Percentiles rank a stretch among this genome's conserved stretches.
phyloP scores from a whole-genome alignment of 805 yeast species.

The Metschnikowia corniflorae region DNA sequence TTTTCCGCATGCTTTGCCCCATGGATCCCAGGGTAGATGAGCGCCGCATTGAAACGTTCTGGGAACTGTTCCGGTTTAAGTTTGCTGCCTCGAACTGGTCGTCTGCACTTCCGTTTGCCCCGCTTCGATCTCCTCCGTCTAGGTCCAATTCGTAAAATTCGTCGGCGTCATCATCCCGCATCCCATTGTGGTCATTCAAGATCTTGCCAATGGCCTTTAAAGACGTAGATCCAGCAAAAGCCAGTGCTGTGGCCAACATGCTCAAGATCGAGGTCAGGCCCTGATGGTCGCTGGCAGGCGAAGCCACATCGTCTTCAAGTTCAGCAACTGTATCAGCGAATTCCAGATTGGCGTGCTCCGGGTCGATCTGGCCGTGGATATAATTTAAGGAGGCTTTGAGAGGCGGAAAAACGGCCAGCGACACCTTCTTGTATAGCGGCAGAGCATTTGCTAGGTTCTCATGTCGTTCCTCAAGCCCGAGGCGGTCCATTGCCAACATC shows the following conservation, averaged over 20 bases:
- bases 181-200: conserved; percentile 6
- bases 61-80: background rate
- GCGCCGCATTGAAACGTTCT: background rate
- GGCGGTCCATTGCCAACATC: conserved; percentile 11
- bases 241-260: conserved; percentile 29
- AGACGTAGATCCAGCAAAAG: conserved; percentile 26
- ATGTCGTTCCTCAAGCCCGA: conserved; percentile 17
- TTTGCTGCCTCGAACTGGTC: background rate
- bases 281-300: conserved; percentile 20
- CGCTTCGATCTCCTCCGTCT: background rate
- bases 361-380: conserved; percentile 5
- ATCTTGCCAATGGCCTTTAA: conserved; percentile 12
- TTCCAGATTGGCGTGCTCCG: background rate
- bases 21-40: background rate
- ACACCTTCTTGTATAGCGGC: conserved; percentile 15
- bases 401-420: conserved; percentile 18
- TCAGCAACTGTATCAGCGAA: conserved; percentile 11
- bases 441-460: conserved; percentile 9
- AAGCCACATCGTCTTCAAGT: conserved; percentile 31
- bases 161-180: background rate
- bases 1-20: background rate
- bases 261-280: conserved; percentile 27
- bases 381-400: conserved; percentile 12
- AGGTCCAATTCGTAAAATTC: background rate
- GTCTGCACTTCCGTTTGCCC: background rate